These are phyloP conservation scores for Martensiomyces pterosporus DNA, from an alignment of 192 early-diverging fungal species.

Conservation along the genomic window DNA sequence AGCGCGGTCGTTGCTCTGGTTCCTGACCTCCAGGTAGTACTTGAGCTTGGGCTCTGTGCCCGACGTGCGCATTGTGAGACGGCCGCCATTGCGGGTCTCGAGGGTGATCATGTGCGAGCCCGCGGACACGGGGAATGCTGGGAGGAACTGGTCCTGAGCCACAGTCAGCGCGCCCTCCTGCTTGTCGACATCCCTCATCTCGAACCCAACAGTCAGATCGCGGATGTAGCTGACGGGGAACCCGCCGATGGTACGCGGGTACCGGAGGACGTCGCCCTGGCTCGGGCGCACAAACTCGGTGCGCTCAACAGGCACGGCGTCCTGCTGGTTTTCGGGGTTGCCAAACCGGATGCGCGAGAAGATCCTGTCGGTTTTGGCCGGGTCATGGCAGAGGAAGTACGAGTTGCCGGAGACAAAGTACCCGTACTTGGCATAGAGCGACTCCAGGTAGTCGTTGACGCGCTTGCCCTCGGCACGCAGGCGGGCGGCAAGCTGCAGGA, in stretches of 20 bases:
- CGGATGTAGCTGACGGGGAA: constrained; percentile 68
- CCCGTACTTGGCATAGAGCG: constrained; percentile 71
- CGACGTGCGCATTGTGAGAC: constrained; percentile 65
- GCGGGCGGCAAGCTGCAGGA: constrained; percentile 70
- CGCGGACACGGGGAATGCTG: constrained; percentile 67
- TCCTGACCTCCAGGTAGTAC: constrained; percentile 70
- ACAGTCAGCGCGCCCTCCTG: not conserved
- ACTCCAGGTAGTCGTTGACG: constrained; percentile 66
- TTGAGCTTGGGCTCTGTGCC: constrained; percentile 94
- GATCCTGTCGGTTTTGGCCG: constrained; percentile 61
- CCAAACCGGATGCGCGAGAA: constrained; percentile 84
- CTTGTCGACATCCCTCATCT: constrained; percentile 56
- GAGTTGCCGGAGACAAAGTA: constrained; percentile 82
- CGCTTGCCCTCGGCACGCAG: constrained; percentile 61
- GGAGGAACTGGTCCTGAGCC: constrained; percentile 41
- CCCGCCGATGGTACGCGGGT: constrained; percentile 67
- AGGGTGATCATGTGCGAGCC: constrained; percentile 92
- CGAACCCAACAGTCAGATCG: constrained; percentile 87
- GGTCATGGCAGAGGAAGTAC: constrained; percentile 84
- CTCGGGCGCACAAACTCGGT: constrained; percentile 10
- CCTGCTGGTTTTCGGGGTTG: constrained; percentile 1
- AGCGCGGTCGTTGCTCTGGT: constrained; percentile 33
- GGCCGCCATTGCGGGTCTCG: constrained; percentile 61
- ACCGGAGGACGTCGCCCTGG: constrained; percentile 52
- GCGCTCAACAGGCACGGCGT: constrained; percentile 7